Evolutionary conservation across 495 filamentous ascomycete species (phyloP), one percentile per base, ranked within the genome.

Genomic region (Articulospora tetracladia): DNA sequence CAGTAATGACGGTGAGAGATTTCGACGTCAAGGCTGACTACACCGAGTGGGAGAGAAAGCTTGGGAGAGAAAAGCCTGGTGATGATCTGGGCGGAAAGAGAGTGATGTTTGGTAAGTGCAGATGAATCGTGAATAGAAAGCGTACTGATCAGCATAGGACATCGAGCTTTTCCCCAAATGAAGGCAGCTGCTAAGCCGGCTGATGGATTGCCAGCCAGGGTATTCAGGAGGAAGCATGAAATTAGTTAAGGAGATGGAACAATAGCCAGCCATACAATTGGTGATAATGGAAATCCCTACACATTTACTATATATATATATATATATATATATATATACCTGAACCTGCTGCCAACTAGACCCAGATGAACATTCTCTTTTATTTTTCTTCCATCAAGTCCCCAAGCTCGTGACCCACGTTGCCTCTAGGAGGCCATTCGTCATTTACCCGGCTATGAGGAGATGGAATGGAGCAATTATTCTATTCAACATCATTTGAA

Each of bases 21-120:
- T 80, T 84, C 63, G 73, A 80, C 34, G 68, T 83, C 36, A 68
- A 69, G 53, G 66, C 66, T 19, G 75, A 70, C 0, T 85, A 79
- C 68, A 73, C 73, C 0, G 69, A 81, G 53, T 73, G 64, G 68
- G 75, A 77, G 65, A 13, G 34, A 17, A 41, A 19, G 41, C 17
- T 57, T 8, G 58, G 58, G 8, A 57, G 58, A 22, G 48, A 57
- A 46, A 27, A 36, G 44, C 36, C 39, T 22, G 48, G 32, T 4
- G 13, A 51, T 15, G 23, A 36, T 30, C 25, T 48, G 57, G 51
- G 28, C 39, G 61, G 49, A 17, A 64, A 20, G 54, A 51, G 60
- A 24, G 53, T 34, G 10, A 61, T 57, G 53, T 61, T 56, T 49
- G 58, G 58, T 54, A 26, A 53, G 57, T 53, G 17, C 19, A 25